Evolutionary conservation across 352 stramenopile genomes (phyloP), one percentile per base, ranked within the genome.

Genomic region (Globisporangium emineosum): DNA sequence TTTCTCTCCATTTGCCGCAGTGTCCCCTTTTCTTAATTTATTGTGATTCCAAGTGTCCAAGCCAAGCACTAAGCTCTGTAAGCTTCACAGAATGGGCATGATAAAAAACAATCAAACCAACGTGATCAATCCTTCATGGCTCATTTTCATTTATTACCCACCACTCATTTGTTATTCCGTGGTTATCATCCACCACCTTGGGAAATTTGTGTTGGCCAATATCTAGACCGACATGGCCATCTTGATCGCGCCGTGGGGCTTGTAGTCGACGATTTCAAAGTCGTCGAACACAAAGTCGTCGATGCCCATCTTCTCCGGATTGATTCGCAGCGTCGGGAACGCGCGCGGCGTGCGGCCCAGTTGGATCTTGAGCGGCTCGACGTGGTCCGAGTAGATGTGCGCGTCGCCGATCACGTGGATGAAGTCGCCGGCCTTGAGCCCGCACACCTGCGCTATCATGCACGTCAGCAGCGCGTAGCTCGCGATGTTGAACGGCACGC

Each of bases 401-500:
- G 97, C 97, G 72, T 99, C 98, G 30, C 98, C 98, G 69, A 99
- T 99, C 5, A 98, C 94, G 73, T 99, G 98, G 55, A 99, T 86
- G 50, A 99, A 99, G 35, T 99, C 97, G 25, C 97, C 97, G 23
- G 97, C 73, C 61, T 97, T 90, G 2, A 99, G 72, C 1, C 85
- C 88, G 1, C 87, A 94, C 21, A 98, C 97, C 61, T 99, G 97
- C 2, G 97, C 97, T 25, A 99, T 76, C 68, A 99, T 84, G 54
- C 96, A 88, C 27, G 97, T 99, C 13, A 99, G 83, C 55, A 99
- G 77, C 35, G 97, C 92, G 77, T 99, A 99, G 54, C 90, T 98
- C 12, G 98, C 98, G 79, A 99, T 99, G 79, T 99, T 99, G 78
- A 99, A 99, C 7, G 98, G 98, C 37, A 99, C 98, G 8, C 98